Conservation (phyloP, 1,284 basidiomycete species). For the Fomitopsis palustris region DNA sequence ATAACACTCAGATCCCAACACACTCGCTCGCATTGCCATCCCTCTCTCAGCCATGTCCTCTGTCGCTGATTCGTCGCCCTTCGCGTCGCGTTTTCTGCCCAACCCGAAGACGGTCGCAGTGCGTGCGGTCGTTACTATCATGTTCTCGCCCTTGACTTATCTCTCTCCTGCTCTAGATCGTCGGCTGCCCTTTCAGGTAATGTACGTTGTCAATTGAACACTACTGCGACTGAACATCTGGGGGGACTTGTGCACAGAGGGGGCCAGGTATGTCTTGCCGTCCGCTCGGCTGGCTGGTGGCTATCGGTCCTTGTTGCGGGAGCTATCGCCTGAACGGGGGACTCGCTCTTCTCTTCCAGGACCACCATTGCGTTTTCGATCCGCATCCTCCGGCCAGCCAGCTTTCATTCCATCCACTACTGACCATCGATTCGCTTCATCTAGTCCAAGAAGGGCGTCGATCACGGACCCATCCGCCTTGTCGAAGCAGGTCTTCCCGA, state of each 20-base stretch:
- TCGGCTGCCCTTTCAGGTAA: conserved; percentile 75
- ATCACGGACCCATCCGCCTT: conserved; percentile 85
- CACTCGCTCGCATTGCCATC: not conserved
- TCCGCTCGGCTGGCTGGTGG: not conserved
- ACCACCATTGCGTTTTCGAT: too few species aligned
- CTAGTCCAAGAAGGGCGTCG: conserved; percentile 82
- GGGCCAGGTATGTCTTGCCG: conserved; percentile 44
- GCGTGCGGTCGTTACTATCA: conserved; percentile 23
- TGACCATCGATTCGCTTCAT: conserved; percentile 7
- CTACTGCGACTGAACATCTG: not conserved
- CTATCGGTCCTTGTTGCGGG: too few species aligned
- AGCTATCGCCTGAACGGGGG: too few species aligned
- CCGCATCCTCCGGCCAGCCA: not conserved
- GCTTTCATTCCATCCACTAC: conserved; percentile 3
- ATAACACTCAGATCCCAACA: not conserved
- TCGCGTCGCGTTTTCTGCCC: conserved; percentile 48
- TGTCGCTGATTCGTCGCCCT: conserved; percentile 9
- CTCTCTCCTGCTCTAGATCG: conserved; percentile 44
- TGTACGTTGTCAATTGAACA: not conserved
- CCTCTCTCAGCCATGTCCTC: conserved; percentile 12
- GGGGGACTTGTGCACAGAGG: conserved; percentile 34
- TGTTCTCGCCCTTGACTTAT: not conserved
- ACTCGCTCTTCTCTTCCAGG: too few species aligned
- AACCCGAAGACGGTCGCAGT: conserved; percentile 71
- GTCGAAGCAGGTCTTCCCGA: conserved; percentile 80